These are phyloP conservation scores for Claviceps digitariae DNA, from an alignment of 2,329 filamentous ascomycete species.

Conservation along the genomic window DNA sequence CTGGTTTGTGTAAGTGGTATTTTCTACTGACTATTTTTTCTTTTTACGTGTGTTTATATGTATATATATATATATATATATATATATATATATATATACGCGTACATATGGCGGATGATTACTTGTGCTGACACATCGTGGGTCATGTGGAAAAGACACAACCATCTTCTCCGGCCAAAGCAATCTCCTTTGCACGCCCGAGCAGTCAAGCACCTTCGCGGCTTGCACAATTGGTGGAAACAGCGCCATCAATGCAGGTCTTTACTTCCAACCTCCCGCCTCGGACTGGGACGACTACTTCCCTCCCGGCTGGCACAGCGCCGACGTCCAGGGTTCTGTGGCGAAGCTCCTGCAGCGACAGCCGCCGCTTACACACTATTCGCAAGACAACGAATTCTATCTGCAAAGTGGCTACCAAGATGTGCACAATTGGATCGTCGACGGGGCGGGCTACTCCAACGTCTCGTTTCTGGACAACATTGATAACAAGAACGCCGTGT, in stretches of 20 bases:
- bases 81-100: no score
- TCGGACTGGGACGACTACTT: conserved; percentile 38
- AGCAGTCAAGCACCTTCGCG: conserved; percentile 27
- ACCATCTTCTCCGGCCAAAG: conserved; percentile 32
- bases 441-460: conserved; percentile 30
- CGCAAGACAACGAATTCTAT: conserved; percentile 30
- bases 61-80: no score
- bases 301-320: conserved; percentile 35
- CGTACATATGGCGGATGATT: neutral
- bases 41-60: no score
- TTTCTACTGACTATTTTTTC: neutral
- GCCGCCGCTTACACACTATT: conserved; percentile 29
- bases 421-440: conserved; percentile 35
- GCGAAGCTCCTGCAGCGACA: conserved; percentile 29
- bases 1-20: conserved; percentile 28
- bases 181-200: conserved; percentile 25
- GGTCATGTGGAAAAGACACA: conserved; percentile 25
- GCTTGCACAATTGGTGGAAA: conserved; percentile 39
- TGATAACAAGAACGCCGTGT: conserved; percentile 32
- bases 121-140: neutral
- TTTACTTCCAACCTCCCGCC: conserved; percentile 39
- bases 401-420: conserved; percentile 29
- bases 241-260: conserved; percentile 39
- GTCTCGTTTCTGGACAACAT: conserved; percentile 32
- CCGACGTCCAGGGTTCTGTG: conserved; percentile 32